Evolutionary conservation across 441 rosid genomes (phyloP), one percentile per base, ranked within the genome.

Genomic region (Breynia disticha): DNA sequence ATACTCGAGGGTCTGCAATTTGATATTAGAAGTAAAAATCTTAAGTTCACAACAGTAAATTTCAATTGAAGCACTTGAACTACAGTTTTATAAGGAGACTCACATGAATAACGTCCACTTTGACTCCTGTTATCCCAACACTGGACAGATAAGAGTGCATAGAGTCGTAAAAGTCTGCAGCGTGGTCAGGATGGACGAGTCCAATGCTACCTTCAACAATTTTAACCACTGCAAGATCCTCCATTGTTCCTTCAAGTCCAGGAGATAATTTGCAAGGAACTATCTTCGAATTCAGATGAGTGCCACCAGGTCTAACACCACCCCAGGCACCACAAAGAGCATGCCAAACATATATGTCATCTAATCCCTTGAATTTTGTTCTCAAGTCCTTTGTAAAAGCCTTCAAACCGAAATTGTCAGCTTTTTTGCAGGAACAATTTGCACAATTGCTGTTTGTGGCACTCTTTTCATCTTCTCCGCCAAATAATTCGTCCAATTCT

Each of bases 291-390:
- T 82, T 46, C 28, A 89, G 67, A 64, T 72, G 74, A 19, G 78
- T 68, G 11, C 76, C 16, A 35, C 71, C 82, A 3, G 95, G 86
- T 56, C 85, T 76, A 28, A 89, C 86, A 60, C 97, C 95, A 59
- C 78, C 86, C 95, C 97, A 89, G 16, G 86, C 93, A 39, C 97
- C 97, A 62, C 93, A 83, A 0, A 89, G 86, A 28, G 95, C 87
- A 53, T 86, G 95, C 93, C 97, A 89, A 55, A 86, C 90, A 54
- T 84, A 86, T 28, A 89, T 79, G 50, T 84, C 90, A 63, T 89
- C 90, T 64, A 89, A 66, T 19, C 79, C 72, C 57, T 75, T 72
- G 62, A 89, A 89, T 48, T 66, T 73, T 20, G 56, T 51, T 65
- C 88, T 84, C 67, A 89, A 66, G 67, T 89, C 95, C 41, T 58